Evolutionary conservation across 805 yeast species (phyloP), one percentile per base, ranked within the genome.

Genomic region (Myxozyma nipponensis): DNA sequence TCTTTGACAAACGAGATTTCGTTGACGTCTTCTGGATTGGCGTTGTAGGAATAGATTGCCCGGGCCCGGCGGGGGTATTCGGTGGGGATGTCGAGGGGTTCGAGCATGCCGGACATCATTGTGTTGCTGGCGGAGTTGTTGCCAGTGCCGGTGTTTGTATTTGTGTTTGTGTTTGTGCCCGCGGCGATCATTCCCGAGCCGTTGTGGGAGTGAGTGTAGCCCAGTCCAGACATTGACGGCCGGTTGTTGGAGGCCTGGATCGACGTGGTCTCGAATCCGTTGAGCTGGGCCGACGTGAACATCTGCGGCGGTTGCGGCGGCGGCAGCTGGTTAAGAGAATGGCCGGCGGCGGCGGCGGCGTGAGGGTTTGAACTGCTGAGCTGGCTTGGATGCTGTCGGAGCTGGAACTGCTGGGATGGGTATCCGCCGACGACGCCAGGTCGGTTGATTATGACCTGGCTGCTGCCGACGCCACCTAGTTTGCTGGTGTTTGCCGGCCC

Each of bases 1-100:
- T 93, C 96, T 67, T 90, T 88, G 57, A 77, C 81, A 63, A 91
- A 93, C 3, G 95, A 84, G 22, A 91, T 78, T 70, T 91, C 98
- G 63, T 90, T 89, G 56, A 84, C 88, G 67, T 91, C 98, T 50
- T 84, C 95, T 1, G 91, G 93, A 62, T 85, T 88, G 4, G 97
- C 96, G 45, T 81, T 81, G 66, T 93, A 91, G 42, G 84, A 77
- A 67, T 88, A 93, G 46, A 91, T 74, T 0, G 96, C 97, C 59
- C 79, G 78, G 6, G 96, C 98, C 50, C 82, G 77, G 65, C 86
- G 85, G 42, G 95, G 88, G 70, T 86, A 91, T 50, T 77, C 79
- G 24, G 64, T 71, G 52, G 66, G 64, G 19, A 62, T 44, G 18
- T 47, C 59, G 2, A 54, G 46, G 13, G 59, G 54, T 17, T 49